A percentile compares a stretch with the other conserved stretches of the same genome.
phyloP scores from a whole-genome alignment of 305 asterid species.

The Fraxinus baroniana region DNA sequence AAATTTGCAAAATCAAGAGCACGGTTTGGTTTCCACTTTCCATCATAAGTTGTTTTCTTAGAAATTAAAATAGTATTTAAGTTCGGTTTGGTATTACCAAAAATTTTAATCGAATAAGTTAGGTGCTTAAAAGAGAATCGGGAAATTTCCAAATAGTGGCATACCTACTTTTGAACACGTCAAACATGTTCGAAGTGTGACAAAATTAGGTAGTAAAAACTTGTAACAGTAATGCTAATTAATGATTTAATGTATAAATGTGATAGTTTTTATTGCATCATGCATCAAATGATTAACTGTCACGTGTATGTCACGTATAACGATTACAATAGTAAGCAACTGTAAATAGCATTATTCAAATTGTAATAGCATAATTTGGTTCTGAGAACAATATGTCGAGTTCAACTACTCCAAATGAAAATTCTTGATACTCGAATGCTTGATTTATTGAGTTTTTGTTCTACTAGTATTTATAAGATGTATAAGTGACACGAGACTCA shows the following conservation, averaged over 20 bases:
- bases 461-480: neutral
- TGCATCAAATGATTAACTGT: neutral
- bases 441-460: neutral
- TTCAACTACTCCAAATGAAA: neutral
- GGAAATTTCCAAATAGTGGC: neutral
- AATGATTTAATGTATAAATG: neutral
- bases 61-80: neutral
- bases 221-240: too few species aligned
- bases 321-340: too few species aligned
- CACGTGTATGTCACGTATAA: neutral
- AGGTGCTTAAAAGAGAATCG: neutral
- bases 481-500: neutral
- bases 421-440: neutral
- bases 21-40: neutral
- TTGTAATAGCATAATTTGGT: neutral
- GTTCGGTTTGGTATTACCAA: neutral
- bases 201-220: neutral
- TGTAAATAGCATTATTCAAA: neutral
- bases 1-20: neutral
- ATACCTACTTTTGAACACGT: neutral
- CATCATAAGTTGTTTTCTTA: neutral
- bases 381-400: neutral
- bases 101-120: neutral
- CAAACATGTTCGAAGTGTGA: neutral
- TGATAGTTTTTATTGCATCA: neutral